Conservation (phyloP, 208 protist genomes). For the Acanthamoeba royreba region DNA sequence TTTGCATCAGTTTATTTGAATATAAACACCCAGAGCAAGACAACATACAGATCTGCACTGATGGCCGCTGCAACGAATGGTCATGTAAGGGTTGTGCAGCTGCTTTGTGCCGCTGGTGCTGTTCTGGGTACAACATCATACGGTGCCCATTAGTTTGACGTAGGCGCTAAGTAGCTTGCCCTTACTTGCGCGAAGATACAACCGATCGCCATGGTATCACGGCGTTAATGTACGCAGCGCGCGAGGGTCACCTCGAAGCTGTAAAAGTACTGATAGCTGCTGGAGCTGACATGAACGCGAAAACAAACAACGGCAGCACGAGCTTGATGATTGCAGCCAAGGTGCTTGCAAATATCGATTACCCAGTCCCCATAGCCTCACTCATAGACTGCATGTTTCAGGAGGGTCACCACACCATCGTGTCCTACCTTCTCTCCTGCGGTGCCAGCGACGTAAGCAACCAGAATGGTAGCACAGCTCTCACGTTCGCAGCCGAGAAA, state of each 20-base stretch:
- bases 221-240: not conserved
- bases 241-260: not conserved
- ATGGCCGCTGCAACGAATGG: not conserved
- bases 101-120: not conserved
- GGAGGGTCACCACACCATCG: not conserved
- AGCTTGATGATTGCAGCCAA: not conserved
- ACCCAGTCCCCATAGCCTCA: not conserved
- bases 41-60: not conserved
- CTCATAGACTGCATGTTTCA: not conserved
- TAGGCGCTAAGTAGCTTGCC: not conserved
- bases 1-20: not conserved
- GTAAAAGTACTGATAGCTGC: not conserved
- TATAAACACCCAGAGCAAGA: not conserved
- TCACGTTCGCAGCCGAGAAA: not conserved
- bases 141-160: not conserved
- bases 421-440: not conserved
- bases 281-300: not conserved
- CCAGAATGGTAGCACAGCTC: not conserved
- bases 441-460: not conserved
- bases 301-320: not conserved
- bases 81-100: not conserved
- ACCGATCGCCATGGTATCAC: not conserved
- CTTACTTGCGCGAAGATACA: not conserved
- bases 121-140: not conserved
- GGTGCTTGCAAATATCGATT: not conserved